phyloP scores from a whole-genome alignment of 2,329 filamentous ascomycete genomes.

The Cladosporium oxysporum region DNA sequence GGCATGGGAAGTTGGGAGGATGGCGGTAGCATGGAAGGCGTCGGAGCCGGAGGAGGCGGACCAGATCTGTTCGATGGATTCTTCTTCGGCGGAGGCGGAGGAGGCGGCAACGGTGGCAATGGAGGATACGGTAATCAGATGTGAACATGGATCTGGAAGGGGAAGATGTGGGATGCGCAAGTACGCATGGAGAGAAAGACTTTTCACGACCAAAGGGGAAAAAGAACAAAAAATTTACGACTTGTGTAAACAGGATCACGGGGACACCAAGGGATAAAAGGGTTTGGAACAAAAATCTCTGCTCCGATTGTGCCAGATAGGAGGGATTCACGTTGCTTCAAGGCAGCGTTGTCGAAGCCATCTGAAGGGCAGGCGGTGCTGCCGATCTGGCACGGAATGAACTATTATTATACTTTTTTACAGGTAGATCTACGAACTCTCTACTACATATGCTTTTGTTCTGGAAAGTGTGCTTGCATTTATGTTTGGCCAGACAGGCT shows the following conservation, averaged over 20 bases:
- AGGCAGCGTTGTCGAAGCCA: neutral
- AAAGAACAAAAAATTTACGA: neutral
- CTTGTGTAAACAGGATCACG: too few species aligned
- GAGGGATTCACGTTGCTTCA: neutral
- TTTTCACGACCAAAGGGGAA: neutral
- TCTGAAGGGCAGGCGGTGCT: neutral
- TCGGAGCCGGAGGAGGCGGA: conserved; percentile 36
- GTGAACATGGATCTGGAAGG: neutral
- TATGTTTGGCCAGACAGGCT: too few species aligned
- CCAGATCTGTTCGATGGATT: conserved; percentile 67
- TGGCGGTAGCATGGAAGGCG: conserved; percentile 18
- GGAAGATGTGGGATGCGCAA: neutral
- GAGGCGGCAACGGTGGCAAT: conserved; percentile 36
- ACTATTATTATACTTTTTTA: neutral
- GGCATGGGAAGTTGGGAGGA: conserved; percentile 55
- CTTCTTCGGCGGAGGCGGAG: conserved; percentile 61
- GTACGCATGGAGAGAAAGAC: neutral
- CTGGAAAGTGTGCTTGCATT: too few species aligned
- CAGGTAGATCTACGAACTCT: neutral
- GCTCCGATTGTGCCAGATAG: neutral
- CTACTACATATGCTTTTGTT: neutral
- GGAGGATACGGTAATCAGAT: neutral
- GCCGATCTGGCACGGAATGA: neutral
- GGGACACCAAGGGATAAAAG: neutral
- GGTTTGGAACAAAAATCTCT: neutral